These are phyloP conservation scores for Umbilicaria muhlenbergii DNA, from an alignment of 495 filamentous ascomycete species.

Conservation along the genomic window DNA sequence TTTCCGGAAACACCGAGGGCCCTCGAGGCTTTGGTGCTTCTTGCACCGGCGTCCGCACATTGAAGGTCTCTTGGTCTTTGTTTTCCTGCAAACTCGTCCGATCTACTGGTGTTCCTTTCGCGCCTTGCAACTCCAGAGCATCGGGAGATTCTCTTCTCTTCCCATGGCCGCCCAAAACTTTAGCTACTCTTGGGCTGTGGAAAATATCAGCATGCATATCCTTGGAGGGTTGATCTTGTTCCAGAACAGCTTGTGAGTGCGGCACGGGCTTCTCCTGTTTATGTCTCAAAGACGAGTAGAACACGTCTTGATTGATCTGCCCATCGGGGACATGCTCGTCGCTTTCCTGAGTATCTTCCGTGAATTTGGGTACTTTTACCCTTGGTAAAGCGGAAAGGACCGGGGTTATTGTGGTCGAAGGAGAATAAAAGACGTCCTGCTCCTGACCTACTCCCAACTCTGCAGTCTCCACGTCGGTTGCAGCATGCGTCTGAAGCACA, in stretches of 20 bases:
- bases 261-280: constrained; percentile 9
- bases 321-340: constrained; percentile 18
- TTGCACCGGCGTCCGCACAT: constrained; percentile 13
- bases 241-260: constrained; percentile 13
- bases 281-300: constrained; percentile 24
- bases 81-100: constrained; percentile 12
- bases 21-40: neutral
- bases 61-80: constrained; percentile 26
- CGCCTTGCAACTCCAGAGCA: constrained; percentile 13
- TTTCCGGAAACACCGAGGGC: neutral
- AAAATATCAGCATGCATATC: constrained; percentile 47
- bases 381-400: constrained; percentile 39
- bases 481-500: constrained; percentile 11
- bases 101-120: constrained; percentile 17
- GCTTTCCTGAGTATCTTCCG: constrained; percentile 27
- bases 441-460: constrained; percentile 27
- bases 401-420: constrained; percentile 26
- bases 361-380: constrained; percentile 41
- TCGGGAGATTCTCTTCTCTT: neutral
- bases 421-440: constrained; percentile 44
- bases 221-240: constrained; percentile 32
- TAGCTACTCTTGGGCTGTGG: constrained; percentile 41
- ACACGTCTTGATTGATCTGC: constrained; percentile 42
- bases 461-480: neutral
- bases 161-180: constrained; percentile 22